These are phyloP conservation scores for Talaromyces sp. DNA, from an alignment of 2,329 filamentous ascomycete genomes.

Conservation along the genomic window DNA sequence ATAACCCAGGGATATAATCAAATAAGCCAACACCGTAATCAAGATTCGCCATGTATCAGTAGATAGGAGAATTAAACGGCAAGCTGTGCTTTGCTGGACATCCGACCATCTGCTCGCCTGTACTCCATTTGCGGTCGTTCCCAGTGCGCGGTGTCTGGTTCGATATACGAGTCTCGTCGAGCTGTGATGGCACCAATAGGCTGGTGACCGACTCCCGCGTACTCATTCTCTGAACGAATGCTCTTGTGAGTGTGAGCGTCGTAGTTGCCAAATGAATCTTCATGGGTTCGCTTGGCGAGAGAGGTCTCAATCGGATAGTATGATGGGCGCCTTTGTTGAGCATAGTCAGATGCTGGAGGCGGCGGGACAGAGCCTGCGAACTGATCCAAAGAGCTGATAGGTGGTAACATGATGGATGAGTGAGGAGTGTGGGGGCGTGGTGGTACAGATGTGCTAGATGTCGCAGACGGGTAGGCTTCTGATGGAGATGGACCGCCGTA, in stretches of 20 bases:
- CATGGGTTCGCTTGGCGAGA: conserved; percentile 35
- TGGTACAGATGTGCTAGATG: not conserved
- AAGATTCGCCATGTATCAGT: not conserved
- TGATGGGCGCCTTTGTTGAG: conserved; percentile 20
- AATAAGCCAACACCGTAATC: not conserved
- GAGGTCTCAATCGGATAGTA: conserved; percentile 31
- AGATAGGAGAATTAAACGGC: conserved; percentile 8
- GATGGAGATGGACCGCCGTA: not conserved
- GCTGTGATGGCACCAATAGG: not conserved
- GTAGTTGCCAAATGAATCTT: conserved; percentile 36
- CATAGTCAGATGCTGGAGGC: conserved; percentile 15
- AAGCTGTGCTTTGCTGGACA: conserved; percentile 32
- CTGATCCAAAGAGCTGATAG: conserved; percentile 27
- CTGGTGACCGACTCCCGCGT: conserved; percentile 3
- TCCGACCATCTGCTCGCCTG: conserved; percentile 35
- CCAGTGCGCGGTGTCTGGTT: conserved; percentile 7
- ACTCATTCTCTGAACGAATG: conserved; percentile 14
- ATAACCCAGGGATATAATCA: conserved; percentile 2
- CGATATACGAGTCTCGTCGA: conserved; percentile 26
- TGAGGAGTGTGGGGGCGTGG: conserved; percentile 24
- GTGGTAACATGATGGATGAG: conserved; percentile 30
- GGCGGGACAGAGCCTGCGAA: conserved; percentile 10
- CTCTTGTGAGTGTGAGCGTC: conserved; percentile 20
- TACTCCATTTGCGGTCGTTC: conserved; percentile 30
- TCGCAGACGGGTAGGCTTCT: conserved; percentile 5